Percentiles rank a stretch among this genome's conserved stretches.
phyloP scores from a whole-genome alignment of 441 rosid genomes.

The Gossypium schwendimanii region DNA sequence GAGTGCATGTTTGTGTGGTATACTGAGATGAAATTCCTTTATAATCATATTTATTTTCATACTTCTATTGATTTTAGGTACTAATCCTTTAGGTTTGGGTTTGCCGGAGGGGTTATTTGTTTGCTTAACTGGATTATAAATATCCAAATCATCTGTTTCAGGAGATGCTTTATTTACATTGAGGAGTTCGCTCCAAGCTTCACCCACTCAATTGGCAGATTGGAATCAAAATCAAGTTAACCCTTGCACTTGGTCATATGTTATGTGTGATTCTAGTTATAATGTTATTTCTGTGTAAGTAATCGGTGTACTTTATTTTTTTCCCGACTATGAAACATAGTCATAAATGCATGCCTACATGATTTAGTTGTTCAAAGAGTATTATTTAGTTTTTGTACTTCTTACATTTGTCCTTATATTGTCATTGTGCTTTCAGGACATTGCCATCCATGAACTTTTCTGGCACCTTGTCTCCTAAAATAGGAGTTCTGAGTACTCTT shows the following conservation, averaged over 20 bases:
- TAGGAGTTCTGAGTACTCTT: constrained; percentile 57
- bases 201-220: constrained; percentile 45
- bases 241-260: constrained; percentile 91
- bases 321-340: not conserved
- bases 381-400: constrained; percentile 10
- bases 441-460: constrained; percentile 74
- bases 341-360: not conserved
- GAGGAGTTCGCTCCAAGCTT: constrained; percentile 47
- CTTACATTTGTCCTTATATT: constrained; percentile 4
- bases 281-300: constrained; percentile 76
- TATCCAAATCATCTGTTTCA: constrained; percentile 27
- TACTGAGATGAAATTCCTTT: not conserved
- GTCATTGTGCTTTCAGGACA: constrained; percentile 41
- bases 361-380: constrained; percentile 5
- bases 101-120: not conserved
- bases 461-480: constrained; percentile 58
- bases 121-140: constrained; percentile 18
- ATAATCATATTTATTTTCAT: not conserved
- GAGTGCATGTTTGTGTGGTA: not conserved
- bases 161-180: constrained; percentile 74
- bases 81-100: constrained; percentile 9
- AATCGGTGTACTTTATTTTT: constrained; percentile 5
- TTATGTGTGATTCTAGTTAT: constrained; percentile 46
- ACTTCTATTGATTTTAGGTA: not conserved
- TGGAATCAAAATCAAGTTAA: constrained; percentile 84